phyloP scores from a whole-genome alignment of 768 basidiomycete genomes.

The Mycena sanguinolenta region DNA sequence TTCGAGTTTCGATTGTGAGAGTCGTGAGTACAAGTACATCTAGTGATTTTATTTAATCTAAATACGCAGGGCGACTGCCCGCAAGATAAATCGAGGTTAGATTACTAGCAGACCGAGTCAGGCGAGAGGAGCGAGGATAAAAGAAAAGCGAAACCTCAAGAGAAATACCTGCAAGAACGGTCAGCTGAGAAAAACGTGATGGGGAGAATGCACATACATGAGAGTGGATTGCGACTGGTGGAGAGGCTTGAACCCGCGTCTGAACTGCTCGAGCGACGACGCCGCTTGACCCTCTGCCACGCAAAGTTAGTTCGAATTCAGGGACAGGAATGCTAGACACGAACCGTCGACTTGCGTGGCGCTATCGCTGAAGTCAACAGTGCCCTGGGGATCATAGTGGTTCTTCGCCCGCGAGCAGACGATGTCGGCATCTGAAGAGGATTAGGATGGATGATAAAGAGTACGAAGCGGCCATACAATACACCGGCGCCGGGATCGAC shows the following conservation, averaged over 20 bases:
- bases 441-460: too few species aligned
- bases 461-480: too few species aligned
- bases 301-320: too few species aligned
- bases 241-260: constrained; percentile 72
- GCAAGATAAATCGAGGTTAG: too few species aligned
- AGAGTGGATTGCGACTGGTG: constrained; percentile 61
- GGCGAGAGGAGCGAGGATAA: too few species aligned
- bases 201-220: constrained; percentile 65
- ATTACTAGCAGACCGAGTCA: too few species aligned
- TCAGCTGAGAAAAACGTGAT: too few species aligned
- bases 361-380: constrained; percentile 71
- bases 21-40: too few species aligned
- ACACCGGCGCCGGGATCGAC: constrained; percentile 37
- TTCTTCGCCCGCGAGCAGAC: constrained; percentile 85
- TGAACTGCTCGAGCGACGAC: constrained; percentile 60
- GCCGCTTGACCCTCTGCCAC: constrained; percentile 53
- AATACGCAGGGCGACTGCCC: too few species aligned
- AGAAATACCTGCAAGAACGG: background rate
- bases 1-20: too few species aligned
- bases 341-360: constrained; percentile 59
- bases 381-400: constrained; percentile 78
- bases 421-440: constrained; percentile 64
- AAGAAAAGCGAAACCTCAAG: background rate
- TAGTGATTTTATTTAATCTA: too few species aligned
- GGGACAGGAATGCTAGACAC: too few species aligned